A percentile compares a stretch with the other conserved stretches of the same genome.
Conservation (phyloP, 345 rosid genomes). For the Cardiospermum halicacabum region DNA sequence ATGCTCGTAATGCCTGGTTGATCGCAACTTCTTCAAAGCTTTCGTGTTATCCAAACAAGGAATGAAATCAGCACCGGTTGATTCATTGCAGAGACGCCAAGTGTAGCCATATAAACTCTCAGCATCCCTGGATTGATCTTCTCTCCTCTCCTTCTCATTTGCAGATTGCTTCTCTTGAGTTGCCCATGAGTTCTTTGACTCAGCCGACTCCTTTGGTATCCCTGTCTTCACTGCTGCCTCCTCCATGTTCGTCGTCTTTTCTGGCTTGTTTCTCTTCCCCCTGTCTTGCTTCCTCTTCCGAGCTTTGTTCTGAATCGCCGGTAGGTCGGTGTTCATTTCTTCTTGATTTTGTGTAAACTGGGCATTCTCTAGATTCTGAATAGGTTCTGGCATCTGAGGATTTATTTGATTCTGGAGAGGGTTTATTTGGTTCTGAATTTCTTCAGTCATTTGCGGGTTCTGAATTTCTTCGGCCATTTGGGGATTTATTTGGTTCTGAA, state of each 20-base stretch:
- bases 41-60: slow-evolving; percentile 90
- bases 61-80: slow-evolving; percentile 79
- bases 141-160: slow-evolving; percentile 67
- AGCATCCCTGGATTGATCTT: slow-evolving; percentile 26
- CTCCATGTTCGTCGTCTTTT: slow-evolving; percentile 13
- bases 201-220: slow-evolving; percentile 75
- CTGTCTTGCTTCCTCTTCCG: slow-evolving; percentile 12
- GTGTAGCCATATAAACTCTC: slow-evolving; percentile 31
- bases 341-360: slow-evolving; percentile 27
- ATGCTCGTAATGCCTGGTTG: slow-evolving; percentile 70
- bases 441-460: too few species aligned
- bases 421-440: too few species aligned
- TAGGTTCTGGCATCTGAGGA: too few species aligned
- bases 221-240: slow-evolving; percentile 32
- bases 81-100: slow-evolving; percentile 78
- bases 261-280: slow-evolving; percentile 8
- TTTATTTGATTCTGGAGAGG: too few species aligned
- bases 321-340: neutral
- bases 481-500: too few species aligned
- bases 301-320: slow-evolving; percentile 9
- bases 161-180: slow-evolving; percentile 70
- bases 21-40: slow-evolving; percentile 48
- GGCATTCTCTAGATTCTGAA: too few species aligned
- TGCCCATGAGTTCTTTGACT: slow-evolving; percentile 70
- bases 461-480: too few species aligned